These are phyloP conservation scores for Cyclotella sp. DNA, from an alignment of 108 stramenopile genomes.

Conservation along the genomic window DNA sequence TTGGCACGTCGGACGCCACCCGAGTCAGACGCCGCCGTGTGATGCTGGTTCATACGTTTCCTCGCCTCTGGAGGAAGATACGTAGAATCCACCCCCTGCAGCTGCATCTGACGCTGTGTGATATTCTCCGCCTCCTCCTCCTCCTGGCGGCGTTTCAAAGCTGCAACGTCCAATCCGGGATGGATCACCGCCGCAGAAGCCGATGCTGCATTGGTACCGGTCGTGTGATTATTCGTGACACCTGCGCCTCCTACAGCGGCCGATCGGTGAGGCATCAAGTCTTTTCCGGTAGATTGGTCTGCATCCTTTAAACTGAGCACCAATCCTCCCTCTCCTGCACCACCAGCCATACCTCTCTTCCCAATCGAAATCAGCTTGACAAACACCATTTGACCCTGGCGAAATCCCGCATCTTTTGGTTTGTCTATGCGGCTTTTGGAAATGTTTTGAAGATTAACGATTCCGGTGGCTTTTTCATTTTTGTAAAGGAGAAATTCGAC, in stretches of 20 bases:
- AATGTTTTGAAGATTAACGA: slow-evolving; percentile 90
- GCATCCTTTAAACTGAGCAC: slow-evolving; percentile 93
- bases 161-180: slow-evolving; percentile 89
- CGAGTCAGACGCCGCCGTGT: slow-evolving; percentile 4
- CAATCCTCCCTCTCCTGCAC: slow-evolving; percentile 64
- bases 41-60: slow-evolving; percentile 15
- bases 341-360: slow-evolving; percentile 33
- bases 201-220: slow-evolving; percentile 17
- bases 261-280: slow-evolving; percentile 89
- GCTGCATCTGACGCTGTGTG: slow-evolving; percentile 42
- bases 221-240: slow-evolving; percentile 23
- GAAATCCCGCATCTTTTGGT: slow-evolving; percentile 67
- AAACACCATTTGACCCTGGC: slow-evolving; percentile 76
- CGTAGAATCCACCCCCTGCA: slow-evolving; percentile 23
- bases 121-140: slow-evolving; percentile 71
- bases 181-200: slow-evolving; percentile 75
- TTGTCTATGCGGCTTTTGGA: slow-evolving; percentile 56
- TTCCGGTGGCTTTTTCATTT: slow-evolving; percentile 67
- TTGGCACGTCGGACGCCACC: slow-evolving; percentile 68
- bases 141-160: slow-evolving; percentile 68
- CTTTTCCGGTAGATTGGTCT: slow-evolving; percentile 90
- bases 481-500: slow-evolving; percentile 64
- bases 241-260: slow-evolving; percentile 28
- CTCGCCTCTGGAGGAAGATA: slow-evolving; percentile 24
- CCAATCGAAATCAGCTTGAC: slow-evolving; percentile 93